Conservation (phyloP, 352 stramenopile genomes). For the Saprolegnia parasitica region DNA sequence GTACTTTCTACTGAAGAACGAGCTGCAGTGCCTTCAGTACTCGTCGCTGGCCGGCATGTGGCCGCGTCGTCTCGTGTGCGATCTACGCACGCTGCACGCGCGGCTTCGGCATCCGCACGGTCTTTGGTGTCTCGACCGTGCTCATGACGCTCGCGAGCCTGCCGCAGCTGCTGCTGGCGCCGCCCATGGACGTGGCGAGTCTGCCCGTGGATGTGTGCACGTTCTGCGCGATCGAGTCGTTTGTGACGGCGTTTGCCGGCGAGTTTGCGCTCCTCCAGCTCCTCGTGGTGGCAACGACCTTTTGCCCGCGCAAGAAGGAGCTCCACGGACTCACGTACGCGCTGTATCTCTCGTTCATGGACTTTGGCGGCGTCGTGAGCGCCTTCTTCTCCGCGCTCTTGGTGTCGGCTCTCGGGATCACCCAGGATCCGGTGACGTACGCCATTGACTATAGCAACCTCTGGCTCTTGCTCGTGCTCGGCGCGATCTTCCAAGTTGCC, state of each 20-base stretch:
- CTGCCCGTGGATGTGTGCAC: conserved; percentile 63
- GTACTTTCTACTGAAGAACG: conserved; percentile 40
- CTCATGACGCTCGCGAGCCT: conserved; percentile 56
- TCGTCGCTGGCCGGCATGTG: conserved; percentile 57
- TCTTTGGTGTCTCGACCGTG: conserved; percentile 75
- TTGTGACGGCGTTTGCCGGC: conserved; percentile 69
- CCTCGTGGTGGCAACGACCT: conserved; percentile 78
- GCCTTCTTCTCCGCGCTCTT: conserved; percentile 53
- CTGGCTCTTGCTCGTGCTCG: conserved; percentile 56
- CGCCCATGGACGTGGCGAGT: conserved; percentile 35
- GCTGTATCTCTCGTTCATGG: conserved; percentile 79
- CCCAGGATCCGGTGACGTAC: conserved; percentile 47
- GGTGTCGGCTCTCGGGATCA: conserved; percentile 57
- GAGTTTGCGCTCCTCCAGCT: conserved; percentile 79
- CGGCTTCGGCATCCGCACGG: conserved; percentile 55
- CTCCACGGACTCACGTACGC: conserved; percentile 75
- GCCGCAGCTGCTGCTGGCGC: conserved; percentile 56
- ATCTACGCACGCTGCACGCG: conserved; percentile 67
- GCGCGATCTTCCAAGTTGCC: conserved; percentile 51
- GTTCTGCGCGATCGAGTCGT: conserved; percentile 61
- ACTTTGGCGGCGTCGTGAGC: conserved; percentile 75
- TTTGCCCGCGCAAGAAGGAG: conserved; percentile 47
- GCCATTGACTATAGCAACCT: conserved; percentile 56
- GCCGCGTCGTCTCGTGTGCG: conserved; percentile 63
- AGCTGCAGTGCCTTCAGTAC: conserved; percentile 71